Conservation (phyloP, 257 asterid species). For the Thymus quinquecostatus region DNA sequence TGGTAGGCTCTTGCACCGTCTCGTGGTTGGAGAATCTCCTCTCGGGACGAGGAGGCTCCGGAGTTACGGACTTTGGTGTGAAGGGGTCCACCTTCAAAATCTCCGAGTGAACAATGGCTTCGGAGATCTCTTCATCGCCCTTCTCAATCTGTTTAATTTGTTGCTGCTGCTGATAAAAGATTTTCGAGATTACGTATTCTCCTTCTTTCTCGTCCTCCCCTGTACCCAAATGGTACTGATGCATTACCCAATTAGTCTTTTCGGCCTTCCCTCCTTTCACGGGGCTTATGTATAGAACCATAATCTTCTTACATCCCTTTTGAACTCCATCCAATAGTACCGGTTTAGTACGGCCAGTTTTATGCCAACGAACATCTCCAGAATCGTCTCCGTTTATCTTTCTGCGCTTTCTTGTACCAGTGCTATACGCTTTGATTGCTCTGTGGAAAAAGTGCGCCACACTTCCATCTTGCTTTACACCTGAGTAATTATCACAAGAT, state of each 20-base stretch:
- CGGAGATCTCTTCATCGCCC: constrained; percentile 53
- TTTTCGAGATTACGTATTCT: constrained; percentile 81
- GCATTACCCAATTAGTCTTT: constrained; percentile 99
- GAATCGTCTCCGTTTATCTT: constrained; percentile 71
- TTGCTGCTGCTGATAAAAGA: constrained; percentile 90
- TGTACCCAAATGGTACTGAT: constrained; percentile 90
- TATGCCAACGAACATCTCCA: constrained; percentile 97
- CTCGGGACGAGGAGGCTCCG: constrained; percentile 71
- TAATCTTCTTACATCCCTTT: constrained; percentile 91
- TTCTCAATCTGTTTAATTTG: constrained; percentile 60
- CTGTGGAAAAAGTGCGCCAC: constrained; percentile 89
- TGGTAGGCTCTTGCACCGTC: constrained; percentile 36
- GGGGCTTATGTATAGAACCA: constrained; percentile 84
- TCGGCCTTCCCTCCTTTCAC: constrained; percentile 81
- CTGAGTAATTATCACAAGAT: constrained; percentile 39
- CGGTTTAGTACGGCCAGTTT: constrained; percentile 94
- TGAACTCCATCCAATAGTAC: constrained; percentile 80
- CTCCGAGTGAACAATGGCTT: constrained; percentile 30
- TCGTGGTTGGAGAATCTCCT: constrained; percentile 36
- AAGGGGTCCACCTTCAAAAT: constrained; percentile 66
- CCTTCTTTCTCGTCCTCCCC: constrained; percentile 92
- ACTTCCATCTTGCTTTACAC: constrained; percentile 93
- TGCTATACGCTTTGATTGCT: constrained; percentile 91
- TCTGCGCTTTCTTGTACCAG: constrained; percentile 92
- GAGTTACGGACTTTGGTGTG: constrained; percentile 77